These are phyloP conservation scores for Diaporthe sp. DNA, from an alignment of 2,329 filamentous ascomycete species.

Conservation along the genomic window DNA sequence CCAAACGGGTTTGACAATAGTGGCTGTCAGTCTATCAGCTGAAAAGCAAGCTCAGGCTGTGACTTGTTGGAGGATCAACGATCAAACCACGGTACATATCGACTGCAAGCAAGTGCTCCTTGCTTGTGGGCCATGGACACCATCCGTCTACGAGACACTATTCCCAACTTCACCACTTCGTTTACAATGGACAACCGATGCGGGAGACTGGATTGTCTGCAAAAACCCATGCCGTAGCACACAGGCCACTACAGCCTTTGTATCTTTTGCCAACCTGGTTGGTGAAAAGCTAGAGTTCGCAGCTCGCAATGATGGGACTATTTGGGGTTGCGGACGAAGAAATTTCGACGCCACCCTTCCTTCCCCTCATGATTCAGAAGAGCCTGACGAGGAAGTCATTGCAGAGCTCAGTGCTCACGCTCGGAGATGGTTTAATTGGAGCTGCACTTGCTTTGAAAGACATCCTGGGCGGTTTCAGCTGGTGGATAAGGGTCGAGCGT, in stretches of 20 bases:
- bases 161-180: not conserved
- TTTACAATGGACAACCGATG: not conserved
- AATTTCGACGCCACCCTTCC: not conserved
- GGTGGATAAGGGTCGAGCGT: not conserved
- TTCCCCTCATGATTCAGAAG: not conserved
- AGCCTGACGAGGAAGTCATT: not conserved
- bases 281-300: too few relatives aligned
- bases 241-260: too few relatives aligned
- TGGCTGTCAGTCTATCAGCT: not conserved
- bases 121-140: too few relatives aligned
- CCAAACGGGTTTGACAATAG: not conserved
- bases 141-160: not conserved
- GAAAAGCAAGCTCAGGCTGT: not conserved
- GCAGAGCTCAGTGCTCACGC: not conserved
- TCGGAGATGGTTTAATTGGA: conserved; percentile 2
- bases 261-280: too few relatives aligned
- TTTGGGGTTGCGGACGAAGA: not conserved
- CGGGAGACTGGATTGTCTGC: conserved; percentile 8
- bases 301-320: not conserved
- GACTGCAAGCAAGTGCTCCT: not conserved
- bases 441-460: not conserved
- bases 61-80: not conserved
- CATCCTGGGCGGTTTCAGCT: not conserved
- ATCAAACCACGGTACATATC: not conserved
- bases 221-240: not conserved